These are phyloP conservation scores for Aspergillus caelatus DNA, from an alignment of 2,329 filamentous ascomycete genomes.

Conservation along the genomic window DNA sequence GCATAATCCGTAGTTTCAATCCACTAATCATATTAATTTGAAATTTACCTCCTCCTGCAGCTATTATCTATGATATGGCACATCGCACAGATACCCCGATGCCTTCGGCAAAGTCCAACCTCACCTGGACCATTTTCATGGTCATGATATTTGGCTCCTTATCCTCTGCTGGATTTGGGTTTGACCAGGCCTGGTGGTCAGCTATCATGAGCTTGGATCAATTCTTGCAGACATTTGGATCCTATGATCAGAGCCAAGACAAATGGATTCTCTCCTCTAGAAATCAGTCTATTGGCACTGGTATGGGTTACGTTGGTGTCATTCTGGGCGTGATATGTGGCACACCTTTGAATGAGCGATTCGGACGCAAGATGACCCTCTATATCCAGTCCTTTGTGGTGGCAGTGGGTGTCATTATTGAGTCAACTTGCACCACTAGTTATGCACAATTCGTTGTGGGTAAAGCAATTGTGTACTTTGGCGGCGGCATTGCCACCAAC, in stretches of 20 bases:
- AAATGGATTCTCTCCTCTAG: slow-evolving; percentile 6
- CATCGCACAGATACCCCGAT: not conserved
- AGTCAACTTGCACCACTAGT: slow-evolving; percentile 13
- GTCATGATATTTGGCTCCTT: slow-evolving; percentile 18
- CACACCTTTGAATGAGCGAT: slow-evolving; percentile 9
- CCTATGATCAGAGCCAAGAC: not conserved
- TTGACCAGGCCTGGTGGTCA: slow-evolving; percentile 23
- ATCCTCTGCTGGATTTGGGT: slow-evolving; percentile 21
- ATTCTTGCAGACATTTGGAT: slow-evolving; percentile 13
- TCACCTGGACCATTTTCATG: slow-evolving; percentile 5
- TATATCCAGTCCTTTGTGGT: slow-evolving; percentile 13
- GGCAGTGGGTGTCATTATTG: slow-evolving; percentile 18
- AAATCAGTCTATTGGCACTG: slow-evolving; percentile 11
- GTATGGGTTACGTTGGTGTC: slow-evolving; percentile 15
- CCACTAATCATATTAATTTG: not conserved
- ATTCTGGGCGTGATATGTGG: slow-evolving; percentile 16
- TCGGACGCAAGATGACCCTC: slow-evolving; percentile 21
- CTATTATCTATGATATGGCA: not conserved
- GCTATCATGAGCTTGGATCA: slow-evolving; percentile 15
- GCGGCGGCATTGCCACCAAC: slow-evolving; percentile 19
- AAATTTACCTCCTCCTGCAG: not conserved
- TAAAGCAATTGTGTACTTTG: slow-evolving; percentile 25
- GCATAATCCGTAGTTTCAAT: not conserved
- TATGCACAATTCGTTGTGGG: slow-evolving; percentile 31
- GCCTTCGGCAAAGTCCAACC: not conserved